phyloP scores from a whole-genome alignment of 208 protist species.

The Trichomonas gallinae region DNA sequence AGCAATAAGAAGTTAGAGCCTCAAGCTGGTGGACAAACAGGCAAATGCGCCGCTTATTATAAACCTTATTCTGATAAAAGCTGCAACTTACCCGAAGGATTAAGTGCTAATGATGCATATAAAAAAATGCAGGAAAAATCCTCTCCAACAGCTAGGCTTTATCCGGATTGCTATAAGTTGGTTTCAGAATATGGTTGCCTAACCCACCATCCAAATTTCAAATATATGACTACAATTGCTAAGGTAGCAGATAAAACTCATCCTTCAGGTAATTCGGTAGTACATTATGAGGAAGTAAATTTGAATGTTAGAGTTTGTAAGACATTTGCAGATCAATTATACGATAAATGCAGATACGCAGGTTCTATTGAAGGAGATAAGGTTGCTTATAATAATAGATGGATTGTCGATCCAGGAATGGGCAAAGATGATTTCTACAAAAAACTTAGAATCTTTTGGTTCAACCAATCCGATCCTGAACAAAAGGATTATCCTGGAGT shows the following conservation, averaged over 20 bases:
- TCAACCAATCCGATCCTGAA: neutral
- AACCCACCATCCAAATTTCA: neutral
- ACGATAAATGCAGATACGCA: neutral
- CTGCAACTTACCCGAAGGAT: no score
- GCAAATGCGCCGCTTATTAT: no score
- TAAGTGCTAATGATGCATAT: no score
- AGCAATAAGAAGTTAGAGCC: no score
- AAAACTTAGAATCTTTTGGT: neutral
- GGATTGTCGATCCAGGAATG: neutral
- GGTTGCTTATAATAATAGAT: neutral
- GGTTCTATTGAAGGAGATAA: neutral
- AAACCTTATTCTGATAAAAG: no score
- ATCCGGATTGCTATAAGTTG: neutral
- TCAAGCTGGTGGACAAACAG: no score
- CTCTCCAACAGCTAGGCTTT: no score
- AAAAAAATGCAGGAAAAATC: no score
- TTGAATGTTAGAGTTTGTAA: neutral
- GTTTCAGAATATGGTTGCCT: neutral
- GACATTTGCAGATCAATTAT: neutral
- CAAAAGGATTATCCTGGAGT: neutral
- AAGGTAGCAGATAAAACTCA: neutral
- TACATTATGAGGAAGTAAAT: no score
- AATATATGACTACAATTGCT: neutral
- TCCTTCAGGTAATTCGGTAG: neutral
- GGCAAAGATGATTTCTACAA: neutral